Evolutionary conservation across 768 basidiomycete species (phyloP).

Genomic region (Candolleomyces efflorescens): DNA sequence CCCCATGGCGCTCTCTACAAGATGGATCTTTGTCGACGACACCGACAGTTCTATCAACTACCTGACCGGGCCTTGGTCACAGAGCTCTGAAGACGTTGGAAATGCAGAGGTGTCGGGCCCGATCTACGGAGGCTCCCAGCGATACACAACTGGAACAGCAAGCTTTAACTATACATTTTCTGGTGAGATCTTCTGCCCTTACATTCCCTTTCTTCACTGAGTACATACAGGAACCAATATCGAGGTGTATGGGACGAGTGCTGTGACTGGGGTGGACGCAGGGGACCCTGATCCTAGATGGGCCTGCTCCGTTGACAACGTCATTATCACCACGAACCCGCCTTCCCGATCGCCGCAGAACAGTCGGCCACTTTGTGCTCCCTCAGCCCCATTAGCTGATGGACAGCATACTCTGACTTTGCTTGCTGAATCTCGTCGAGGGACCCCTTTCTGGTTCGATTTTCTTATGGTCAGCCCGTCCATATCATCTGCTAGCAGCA

Average conservation of each 20-base stretch:
- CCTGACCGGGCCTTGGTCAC: neutral
- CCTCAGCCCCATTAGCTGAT: neutral
- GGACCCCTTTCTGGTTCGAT: neutral
- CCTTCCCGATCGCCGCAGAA: neutral
- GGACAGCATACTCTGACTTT: neutral
- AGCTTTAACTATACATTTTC: neutral
- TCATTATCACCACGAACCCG: neutral
- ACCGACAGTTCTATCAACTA: neutral
- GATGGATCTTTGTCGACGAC: slow-evolving; percentile 6
- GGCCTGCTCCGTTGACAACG: neutral
- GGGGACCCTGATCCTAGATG: neutral
- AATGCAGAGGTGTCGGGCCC: neutral
- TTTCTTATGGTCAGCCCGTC: neutral
- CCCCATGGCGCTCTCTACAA: neutral
- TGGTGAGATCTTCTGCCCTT: neutral
- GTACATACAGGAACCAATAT: neutral
- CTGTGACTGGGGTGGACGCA: neutral
- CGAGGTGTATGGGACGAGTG: neutral
- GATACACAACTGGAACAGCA: neutral
- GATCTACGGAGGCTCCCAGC: neutral
- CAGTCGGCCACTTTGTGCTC: neutral
- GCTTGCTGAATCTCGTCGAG: neutral
- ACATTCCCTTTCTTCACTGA: neutral
- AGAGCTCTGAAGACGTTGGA: neutral
- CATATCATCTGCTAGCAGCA: neutral